phyloP scores from a whole-genome alignment of 768 basidiomycete genomes.

The Pulveroboletus frians region DNA sequence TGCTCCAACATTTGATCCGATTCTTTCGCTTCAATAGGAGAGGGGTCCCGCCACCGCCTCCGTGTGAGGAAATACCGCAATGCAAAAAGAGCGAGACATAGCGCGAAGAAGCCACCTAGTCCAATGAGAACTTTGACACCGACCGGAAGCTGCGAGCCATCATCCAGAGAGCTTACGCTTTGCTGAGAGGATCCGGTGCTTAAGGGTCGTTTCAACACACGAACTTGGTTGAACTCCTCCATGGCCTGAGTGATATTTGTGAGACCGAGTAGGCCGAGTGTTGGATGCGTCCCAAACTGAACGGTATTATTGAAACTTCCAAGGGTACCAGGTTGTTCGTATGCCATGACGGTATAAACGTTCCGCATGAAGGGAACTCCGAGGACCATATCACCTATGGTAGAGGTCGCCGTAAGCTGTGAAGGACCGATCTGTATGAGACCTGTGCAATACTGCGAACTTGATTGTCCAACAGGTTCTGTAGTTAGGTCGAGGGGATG shows the following conservation, averaged over 20 bases:
- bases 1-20: slow-evolving; percentile 9
- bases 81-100: slow-evolving; percentile 51
- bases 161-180: slow-evolving; percentile 5
- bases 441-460: slow-evolving; percentile 51
- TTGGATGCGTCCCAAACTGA: slow-evolving; percentile 29
- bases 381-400: slow-evolving; percentile 65
- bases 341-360: slow-evolving; percentile 73
- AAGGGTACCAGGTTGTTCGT: slow-evolving; percentile 40
- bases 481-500: slow-evolving; percentile 74
- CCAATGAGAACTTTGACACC: slow-evolving; percentile 62
- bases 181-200: slow-evolving; percentile 13
- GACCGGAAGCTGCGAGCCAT: slow-evolving; percentile 43
- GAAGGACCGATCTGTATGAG: slow-evolving; percentile 57
- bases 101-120: slow-evolving; percentile 51
- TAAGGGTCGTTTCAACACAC: slow-evolving; percentile 62
- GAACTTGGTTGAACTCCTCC: slow-evolving; percentile 63
- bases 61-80: slow-evolving; percentile 47
- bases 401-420: slow-evolving; percentile 33
- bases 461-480: slow-evolving; percentile 39
- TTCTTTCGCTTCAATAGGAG: slow-evolving; percentile 12
- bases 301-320: slow-evolving; percentile 40
- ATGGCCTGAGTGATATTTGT: slow-evolving; percentile 60
- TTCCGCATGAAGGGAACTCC: slow-evolving; percentile 77
- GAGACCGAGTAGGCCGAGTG: slow-evolving; percentile 57
- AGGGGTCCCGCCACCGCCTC: slow-evolving; percentile 28